Evolutionary conservation across 305 asterid genomes (phyloP).

Genomic region (Solanum aculeatissimum): DNA sequence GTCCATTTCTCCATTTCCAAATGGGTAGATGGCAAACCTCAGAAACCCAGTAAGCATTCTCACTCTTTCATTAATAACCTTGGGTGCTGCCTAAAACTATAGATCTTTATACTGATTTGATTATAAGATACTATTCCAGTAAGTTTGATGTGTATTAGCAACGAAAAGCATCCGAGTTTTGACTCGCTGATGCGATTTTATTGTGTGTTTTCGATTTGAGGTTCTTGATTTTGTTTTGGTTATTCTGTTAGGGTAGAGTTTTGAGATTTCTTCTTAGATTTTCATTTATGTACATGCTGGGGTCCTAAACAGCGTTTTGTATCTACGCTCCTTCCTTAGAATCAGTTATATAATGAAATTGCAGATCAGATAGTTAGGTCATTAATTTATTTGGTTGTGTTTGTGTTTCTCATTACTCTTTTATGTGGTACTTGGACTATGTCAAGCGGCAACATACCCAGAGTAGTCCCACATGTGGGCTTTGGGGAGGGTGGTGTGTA

Average conservation of each 20-base stretch:
- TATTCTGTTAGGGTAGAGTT: background rate
- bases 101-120: background rate
- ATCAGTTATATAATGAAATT: background rate
- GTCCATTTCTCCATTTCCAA: conserved; percentile 69
- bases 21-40: conserved; percentile 72
- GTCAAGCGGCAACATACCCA: background rate
- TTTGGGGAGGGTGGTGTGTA: background rate
- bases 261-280: background rate
- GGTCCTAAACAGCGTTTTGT: background rate
- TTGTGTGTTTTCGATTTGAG: background rate
- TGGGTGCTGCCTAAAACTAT: background rate
- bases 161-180: too few species aligned
- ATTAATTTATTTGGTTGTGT: background rate
- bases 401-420: background rate
- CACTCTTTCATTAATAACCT: background rate
- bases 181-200: background rate
- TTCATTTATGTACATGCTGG: background rate
- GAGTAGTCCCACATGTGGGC: background rate
- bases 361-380: background rate
- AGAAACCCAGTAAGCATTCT: conserved; percentile 48
- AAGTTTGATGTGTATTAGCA: background rate
- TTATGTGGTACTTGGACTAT: background rate
- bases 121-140: too few species aligned
- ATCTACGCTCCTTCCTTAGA: background rate
- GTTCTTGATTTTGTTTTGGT: too few species aligned